Evolutionary conservation across 805 yeast species (phyloP).

Genomic region (Maudiozyma turicensis): DNA sequence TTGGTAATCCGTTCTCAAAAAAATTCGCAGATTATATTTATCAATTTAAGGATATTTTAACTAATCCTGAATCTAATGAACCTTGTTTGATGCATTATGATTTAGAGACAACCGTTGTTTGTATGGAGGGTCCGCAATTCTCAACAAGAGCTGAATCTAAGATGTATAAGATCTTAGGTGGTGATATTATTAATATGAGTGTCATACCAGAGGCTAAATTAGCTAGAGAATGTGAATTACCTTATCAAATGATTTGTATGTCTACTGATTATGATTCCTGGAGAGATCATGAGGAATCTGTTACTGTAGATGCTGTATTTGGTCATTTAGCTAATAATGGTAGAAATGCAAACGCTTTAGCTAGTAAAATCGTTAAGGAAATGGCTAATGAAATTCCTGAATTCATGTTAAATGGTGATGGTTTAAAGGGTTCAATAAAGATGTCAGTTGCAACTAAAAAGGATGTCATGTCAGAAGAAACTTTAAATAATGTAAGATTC

Average conservation of each 20-base stretch:
- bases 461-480: slow-evolving; percentile 58
- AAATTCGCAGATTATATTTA: slow-evolving; percentile 57
- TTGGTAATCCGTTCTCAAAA: slow-evolving; percentile 92
- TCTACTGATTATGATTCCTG: slow-evolving; percentile 98
- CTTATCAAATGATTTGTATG: slow-evolving; percentile 98
- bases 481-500: slow-evolving; percentile 72
- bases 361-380: slow-evolving; percentile 56
- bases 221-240: slow-evolving; percentile 94
- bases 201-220: slow-evolving; percentile 95
- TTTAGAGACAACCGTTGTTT: slow-evolving; percentile 73
- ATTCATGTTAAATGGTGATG: slow-evolving; percentile 55
- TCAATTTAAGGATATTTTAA: slow-evolving; percentile 47
- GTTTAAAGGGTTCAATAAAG: slow-evolving; percentile 67
- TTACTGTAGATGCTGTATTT: slow-evolving; percentile 94
- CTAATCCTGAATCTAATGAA: slow-evolving; percentile 39
- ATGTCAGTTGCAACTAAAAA: slow-evolving; percentile 71
- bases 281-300: slow-evolving; percentile 93
- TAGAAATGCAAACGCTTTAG: slow-evolving; percentile 72
- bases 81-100: slow-evolving; percentile 63
- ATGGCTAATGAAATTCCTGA: slow-evolving; percentile 52
- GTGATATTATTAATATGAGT: slow-evolving; percentile 93
- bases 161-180: slow-evolving; percentile 81
- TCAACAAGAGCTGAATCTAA: slow-evolving; percentile 93
- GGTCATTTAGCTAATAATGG: slow-evolving; percentile 82
- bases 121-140: slow-evolving; percentile 99